These are phyloP conservation scores for Tetrahymena thermophila DNA, from an alignment of 73 alveolate genomes.

Conservation along the genomic window DNA sequence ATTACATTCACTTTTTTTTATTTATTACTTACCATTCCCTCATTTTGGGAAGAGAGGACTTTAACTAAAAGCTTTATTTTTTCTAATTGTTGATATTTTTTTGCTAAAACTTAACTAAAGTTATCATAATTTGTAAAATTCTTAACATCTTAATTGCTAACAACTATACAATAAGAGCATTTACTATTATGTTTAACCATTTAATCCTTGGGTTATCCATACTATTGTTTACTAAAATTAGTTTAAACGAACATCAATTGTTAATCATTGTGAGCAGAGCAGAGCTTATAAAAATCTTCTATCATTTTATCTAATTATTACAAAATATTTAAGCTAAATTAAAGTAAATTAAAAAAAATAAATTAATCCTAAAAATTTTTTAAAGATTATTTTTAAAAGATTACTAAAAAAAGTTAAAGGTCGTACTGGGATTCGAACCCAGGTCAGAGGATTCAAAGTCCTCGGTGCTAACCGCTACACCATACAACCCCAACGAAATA, in stretches of 20 bases:
- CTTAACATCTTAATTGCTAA: not conserved
- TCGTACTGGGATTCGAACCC: conserved; percentile 6
- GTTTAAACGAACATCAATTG: not conserved
- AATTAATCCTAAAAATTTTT: too few species aligned
- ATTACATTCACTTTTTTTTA: not conserved
- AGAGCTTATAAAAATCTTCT: not conserved
- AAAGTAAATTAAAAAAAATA: too few species aligned
- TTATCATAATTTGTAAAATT: not conserved
- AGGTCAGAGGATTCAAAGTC: conserved; percentile 4
- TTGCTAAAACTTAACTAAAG: not conserved
- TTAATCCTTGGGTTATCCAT: not conserved
- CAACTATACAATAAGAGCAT: not conserved
- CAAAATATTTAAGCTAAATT: not conserved
- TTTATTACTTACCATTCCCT: not conserved
- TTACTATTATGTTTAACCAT: not conserved
- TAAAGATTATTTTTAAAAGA: not conserved
- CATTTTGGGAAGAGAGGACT: not conserved
- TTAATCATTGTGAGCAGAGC: not conserved
- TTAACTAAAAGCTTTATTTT: not conserved
- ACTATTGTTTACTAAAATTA: not conserved
- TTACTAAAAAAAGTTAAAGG: not conserved
- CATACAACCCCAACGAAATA: not conserved
- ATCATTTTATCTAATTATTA: not conserved
- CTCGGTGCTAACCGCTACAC: conserved; percentile 7
- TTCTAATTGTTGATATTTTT: not conserved